A percentile compares a stretch with the other conserved stretches of the same genome.
phyloP scores from a whole-genome alignment of 352 stramenopile species.

The Globisporangium takayamanum region DNA sequence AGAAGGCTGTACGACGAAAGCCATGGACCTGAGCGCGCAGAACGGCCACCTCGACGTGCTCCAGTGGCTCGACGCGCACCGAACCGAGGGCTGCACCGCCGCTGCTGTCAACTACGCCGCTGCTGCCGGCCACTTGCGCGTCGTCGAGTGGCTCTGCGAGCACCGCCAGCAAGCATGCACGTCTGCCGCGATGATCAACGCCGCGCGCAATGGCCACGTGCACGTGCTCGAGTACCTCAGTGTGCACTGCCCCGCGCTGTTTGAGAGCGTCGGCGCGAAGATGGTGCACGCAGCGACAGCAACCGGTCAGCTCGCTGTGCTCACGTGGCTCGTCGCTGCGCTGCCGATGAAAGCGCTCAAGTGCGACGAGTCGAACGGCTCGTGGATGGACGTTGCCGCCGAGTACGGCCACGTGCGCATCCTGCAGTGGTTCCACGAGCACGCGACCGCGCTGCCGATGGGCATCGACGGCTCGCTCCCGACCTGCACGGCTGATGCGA shows the following conservation, averaged over 20 bases:
- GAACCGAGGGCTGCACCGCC: constrained; percentile 55
- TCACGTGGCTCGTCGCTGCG: constrained; percentile 54
- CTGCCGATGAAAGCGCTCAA: constrained; percentile 65
- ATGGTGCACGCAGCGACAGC: constrained; percentile 63
- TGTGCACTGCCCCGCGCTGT: constrained; percentile 32
- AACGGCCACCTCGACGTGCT: constrained; percentile 52
- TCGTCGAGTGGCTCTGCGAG: constrained; percentile 54
- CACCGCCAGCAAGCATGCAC: constrained; percentile 44
- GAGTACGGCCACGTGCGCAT: constrained; percentile 59
- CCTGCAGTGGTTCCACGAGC: constrained; percentile 63
- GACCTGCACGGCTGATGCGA: constrained; percentile 41
- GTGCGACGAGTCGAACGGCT: constrained; percentile 47
- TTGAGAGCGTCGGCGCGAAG: constrained; percentile 44
- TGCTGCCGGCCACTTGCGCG: constrained; percentile 38
- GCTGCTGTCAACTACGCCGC: constrained; percentile 64
- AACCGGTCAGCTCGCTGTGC: constrained; percentile 42
- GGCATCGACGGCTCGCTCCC: constrained; percentile 44
- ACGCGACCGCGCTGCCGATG: constrained; percentile 45
- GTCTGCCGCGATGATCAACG: constrained; percentile 44
- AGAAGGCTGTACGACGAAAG: constrained; percentile 43
- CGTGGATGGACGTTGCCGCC: constrained; percentile 69
- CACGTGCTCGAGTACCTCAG: constrained; percentile 52
- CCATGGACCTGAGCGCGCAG: constrained; percentile 63
- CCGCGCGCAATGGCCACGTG: constrained; percentile 49
- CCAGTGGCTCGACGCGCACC: constrained; percentile 64